phyloP scores from a whole-genome alignment of 805 yeast genomes.

The Debaryomyces tyrocola region DNA sequence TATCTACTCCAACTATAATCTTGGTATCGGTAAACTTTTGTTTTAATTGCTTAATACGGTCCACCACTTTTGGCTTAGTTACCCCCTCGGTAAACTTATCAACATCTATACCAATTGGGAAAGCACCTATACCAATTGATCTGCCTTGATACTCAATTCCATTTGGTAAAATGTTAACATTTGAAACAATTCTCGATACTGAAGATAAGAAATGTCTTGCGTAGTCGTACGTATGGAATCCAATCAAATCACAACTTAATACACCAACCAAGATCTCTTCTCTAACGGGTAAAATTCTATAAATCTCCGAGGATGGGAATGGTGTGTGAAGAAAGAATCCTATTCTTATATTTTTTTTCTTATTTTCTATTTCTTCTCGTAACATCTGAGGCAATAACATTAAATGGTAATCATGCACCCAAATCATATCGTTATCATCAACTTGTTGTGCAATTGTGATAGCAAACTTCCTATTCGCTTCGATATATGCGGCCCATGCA shows the following conservation, averaged over 20 bases:
- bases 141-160: constrained; percentile 80
- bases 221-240: constrained; percentile 98
- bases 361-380: constrained; percentile 55
- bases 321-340: constrained; percentile 98
- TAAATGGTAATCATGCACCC: constrained; percentile 98
- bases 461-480: constrained; percentile 85
- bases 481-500: constrained; percentile 97
- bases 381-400: constrained; percentile 93
- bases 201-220: constrained; percentile 94
- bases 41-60: constrained; percentile 63
- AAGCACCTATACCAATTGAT: constrained; percentile 86
- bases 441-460: constrained; percentile 66
- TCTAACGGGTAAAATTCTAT: constrained; percentile 93
- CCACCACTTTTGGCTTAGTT: constrained; percentile 57
- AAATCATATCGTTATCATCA: constrained; percentile 81
- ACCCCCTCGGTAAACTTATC: constrained; percentile 85
- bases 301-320: constrained; percentile 95
- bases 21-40: constrained; percentile 72
- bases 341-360: constrained; percentile 59
- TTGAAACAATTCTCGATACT: constrained; percentile 73
- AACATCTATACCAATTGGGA: constrained; percentile 98
- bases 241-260: constrained; percentile 88
- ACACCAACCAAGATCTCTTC: constrained; percentile 90
- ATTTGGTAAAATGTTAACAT: constrained; percentile 83
- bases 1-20: constrained; percentile 93